Evolutionary conservation across 306 rosid species (phyloP), one percentile per base, ranked within the genome.

Genomic region (Ormosia emarginata): DNA sequence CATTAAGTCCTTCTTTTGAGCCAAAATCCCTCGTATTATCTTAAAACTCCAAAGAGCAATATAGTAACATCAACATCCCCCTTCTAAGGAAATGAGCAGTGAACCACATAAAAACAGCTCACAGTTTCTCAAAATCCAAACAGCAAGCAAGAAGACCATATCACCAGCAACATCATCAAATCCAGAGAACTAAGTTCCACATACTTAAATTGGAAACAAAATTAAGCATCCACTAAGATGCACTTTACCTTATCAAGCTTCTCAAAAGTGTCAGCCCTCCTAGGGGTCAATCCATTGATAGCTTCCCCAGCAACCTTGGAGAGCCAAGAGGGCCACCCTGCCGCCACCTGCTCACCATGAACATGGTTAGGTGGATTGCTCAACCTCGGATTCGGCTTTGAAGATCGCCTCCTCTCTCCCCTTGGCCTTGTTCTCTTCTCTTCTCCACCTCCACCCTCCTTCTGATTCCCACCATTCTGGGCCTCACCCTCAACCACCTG

Each of bases 241-340:
- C 8, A 11, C 7, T 12, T 67, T 79, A 92, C 98, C 94, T 92
- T 96, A 80, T 92, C 97, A 55, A 96, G 92, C 91, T 96, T 96
- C 93, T 96, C 95, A 73, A 93, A 93, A 56, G 94, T 84, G 44
- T 96, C 98, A 55, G 98, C 98, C 1, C 97, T 91, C 52, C 98
- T 89, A 11, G 99, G 99, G 8, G 88, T 91, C 92, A 94, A 89
- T 69, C 99, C 99, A 36, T 91, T 92, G 79, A 95, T 92, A 47
- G 99, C 98, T 86, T 96, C 99, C 24, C 99, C 98, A 78, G 98
- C 98, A 77, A 96, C 94, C 75, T 95, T 92, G 47, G 97, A 95
- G 75, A 96, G 92, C 99, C 99, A 96, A 85, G 97, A 86, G 3
- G 99, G 99, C 99, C 99, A 95, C 0, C 99, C 99, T 29, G 99